Conservation (phyloP, 345 rosid species). For the Arabidopsis suecica region DNA sequence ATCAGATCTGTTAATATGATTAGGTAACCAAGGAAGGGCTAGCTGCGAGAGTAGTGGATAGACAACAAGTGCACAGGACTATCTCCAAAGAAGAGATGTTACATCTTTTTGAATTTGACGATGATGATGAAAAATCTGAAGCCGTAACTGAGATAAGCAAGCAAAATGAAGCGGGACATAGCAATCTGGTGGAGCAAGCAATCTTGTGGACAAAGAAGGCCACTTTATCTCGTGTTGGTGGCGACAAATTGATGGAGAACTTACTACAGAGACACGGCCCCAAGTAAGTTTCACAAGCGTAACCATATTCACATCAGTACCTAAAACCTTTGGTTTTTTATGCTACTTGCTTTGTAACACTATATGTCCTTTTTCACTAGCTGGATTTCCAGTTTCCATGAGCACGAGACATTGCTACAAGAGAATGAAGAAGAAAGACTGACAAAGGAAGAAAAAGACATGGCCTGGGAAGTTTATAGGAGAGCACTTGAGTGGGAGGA, state of each 20-base stretch:
- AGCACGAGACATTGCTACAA: slow-evolving; percentile 96
- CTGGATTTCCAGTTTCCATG: slow-evolving; percentile 94
- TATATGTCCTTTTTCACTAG: slow-evolving; percentile 45
- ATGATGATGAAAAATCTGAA: slow-evolving; percentile 83
- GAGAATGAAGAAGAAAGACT: slow-evolving; percentile 98
- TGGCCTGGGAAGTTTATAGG: slow-evolving; percentile 96
- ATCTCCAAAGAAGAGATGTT: slow-evolving; percentile 98
- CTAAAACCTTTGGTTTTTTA: neutral
- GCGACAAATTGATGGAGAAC: slow-evolving; percentile 90
- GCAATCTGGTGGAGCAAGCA: slow-evolving; percentile 43
- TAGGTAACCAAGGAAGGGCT: slow-evolving; percentile 99
- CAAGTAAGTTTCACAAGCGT: slow-evolving; percentile 51
- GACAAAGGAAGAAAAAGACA: slow-evolving; percentile 97
- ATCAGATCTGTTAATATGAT: slow-evolving; percentile 41
- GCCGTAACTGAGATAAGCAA: slow-evolving; percentile 52
- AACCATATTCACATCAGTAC: neutral
- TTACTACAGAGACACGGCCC: slow-evolving; percentile 80
- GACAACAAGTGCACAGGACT: slow-evolving; percentile 96
- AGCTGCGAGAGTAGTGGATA: slow-evolving; percentile 99
- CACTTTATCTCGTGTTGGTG: slow-evolving; percentile 60
- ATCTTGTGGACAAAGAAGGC: slow-evolving; percentile 58
- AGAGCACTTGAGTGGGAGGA: slow-evolving; percentile 88
- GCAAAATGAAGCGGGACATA: slow-evolving; percentile 46
- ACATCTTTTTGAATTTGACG: slow-evolving; percentile 97
- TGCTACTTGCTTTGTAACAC: neutral